phyloP scores from a whole-genome alignment of 2,329 filamentous ascomycete genomes.

The Hypoxylon sp. region DNA sequence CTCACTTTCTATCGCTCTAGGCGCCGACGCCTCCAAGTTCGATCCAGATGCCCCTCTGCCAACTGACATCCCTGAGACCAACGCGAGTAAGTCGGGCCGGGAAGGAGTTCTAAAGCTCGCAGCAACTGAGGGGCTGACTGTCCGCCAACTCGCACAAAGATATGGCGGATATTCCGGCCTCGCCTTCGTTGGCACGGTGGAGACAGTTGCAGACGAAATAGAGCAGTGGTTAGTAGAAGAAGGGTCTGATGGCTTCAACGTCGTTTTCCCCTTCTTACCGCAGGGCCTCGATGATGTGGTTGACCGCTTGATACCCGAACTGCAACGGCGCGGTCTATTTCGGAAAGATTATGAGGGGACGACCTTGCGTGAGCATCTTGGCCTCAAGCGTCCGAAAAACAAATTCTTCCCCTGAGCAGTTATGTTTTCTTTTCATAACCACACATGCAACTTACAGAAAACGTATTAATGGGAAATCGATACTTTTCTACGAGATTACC shows the following conservation, averaged over 20 bases:
- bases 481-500: background rate
- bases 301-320: conserved; percentile 63
- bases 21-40: conserved; percentile 62
- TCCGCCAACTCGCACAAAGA: conserved; percentile 66
- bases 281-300: conserved; percentile 66
- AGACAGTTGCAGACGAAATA: conserved; percentile 66
- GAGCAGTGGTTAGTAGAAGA: conserved; percentile 63
- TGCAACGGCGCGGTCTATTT: conserved; percentile 67
- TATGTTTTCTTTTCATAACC: background rate
- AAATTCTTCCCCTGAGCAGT: conserved; percentile 53
- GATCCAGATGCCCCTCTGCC: conserved; percentile 67
- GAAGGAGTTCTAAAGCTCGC: conserved; percentile 63
- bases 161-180: conserved; percentile 66
- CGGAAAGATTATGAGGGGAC: conserved; percentile 66
- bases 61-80: conserved; percentile 65
- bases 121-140: conserved; percentile 61
- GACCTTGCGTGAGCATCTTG: conserved; percentile 69
- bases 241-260: conserved; percentile 67
- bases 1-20: conserved; percentile 65
- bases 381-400: conserved; percentile 63
- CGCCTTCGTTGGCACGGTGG: conserved; percentile 66
- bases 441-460: background rate
- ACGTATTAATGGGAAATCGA: background rate
- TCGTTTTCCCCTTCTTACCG: conserved; percentile 65
- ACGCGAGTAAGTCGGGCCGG: conserved; percentile 66